Base-by-base conservation (phyloP, 1,139 yeast species). In the Suhomyces kunorum region DNA sequence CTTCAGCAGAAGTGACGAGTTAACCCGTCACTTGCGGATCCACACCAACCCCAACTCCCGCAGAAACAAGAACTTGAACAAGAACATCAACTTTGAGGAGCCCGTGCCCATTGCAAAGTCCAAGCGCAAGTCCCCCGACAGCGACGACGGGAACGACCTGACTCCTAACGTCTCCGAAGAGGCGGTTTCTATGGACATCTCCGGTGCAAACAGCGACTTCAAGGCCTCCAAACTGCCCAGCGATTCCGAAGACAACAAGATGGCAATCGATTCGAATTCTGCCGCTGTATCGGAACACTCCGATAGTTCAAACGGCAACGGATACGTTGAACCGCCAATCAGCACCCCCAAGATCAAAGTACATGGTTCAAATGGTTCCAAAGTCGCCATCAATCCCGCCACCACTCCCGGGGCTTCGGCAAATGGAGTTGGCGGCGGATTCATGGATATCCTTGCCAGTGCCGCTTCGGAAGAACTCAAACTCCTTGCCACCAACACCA, bases 401-500 rank as follows among this genome's bases (percentile, higher is more conserved):
- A 14, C n/a, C 7, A 20, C 37, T 46, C 41, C 24, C 34, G 9
- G 45, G 37, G 38, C 43, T 46, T 9, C 47, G 12, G 26, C 15
- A n/a, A 26, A 16, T 14, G 23, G 18, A 3, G 19, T 25, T 5
- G 36, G 20, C 4, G 26, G 34, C 15, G 34, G 34, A 7, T 31
- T 31, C 26, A 86, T 87, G 59, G 86, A 86, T 57, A 74, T 85
- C 3, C 65, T 87, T 45, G 95, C 94, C 4, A 78, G 84, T 18
- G 94, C 95, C 3, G 95, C 95, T 1, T 77, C 89, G 5, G 86
- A 85, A 55, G 92, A 86, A 58, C 70, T 87, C 41, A 84, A 67
- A 38, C 66, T 72, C 44, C 54, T 81, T 43, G 81, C 77, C 51
- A 61, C 66, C 39, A 62, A 59, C 42, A 76, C 81, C 8, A 78